Base-by-base conservation (phyloP, 805 yeast species). In the Cyberlindnera subsufficiens region DNA sequence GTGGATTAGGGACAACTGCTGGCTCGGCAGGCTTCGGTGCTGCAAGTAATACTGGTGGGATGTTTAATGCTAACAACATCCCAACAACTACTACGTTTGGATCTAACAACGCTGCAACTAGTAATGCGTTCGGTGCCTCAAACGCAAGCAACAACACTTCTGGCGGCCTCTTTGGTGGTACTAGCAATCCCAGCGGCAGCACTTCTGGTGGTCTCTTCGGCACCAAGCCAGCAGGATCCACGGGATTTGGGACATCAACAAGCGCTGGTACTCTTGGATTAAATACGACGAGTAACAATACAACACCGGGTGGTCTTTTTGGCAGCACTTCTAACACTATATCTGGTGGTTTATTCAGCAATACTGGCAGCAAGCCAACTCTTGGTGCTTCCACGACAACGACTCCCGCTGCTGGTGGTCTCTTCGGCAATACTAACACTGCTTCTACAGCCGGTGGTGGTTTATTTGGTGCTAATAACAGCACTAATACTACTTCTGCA, bases 111-210 rank as follows among this genome's bases (percentile, higher is more conserved):
- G 18, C n/a, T 25, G 30, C 35, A 10, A 37, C 39, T 3, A 37
- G 33, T 17, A 34, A 34, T 29, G 39, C 31, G 10, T 37, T 37
- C 30, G 39, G 36, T 18, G 22, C 30, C 8, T 19, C n/a, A 9
- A 35, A 35, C 18, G 5, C 38, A 14, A 50, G 39, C 53, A 49
- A 35, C 50, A 47, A 35, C n/a, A 43, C 60, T 11, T 54, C 61
- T 17, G 69, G 71, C 14, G 72, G 74, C 5, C 55, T 72, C 42
- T 75, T 75, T 45, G 68, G 65, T 53, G 68, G 68, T 29, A 54
- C 47, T 38, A 61, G 58, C 38, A 51, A 45, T 20, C 44, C 38
- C 30, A 31, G 41, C 32, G 25, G 31, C 37, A 41, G 29, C 25
- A 36, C 51, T 35, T 33, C 41, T 11, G 30, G 57, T 29, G 45